These are phyloP conservation scores for Leccinum disarticulatum DNA, from an alignment of 768 basidiomycete species.

Conservation along the genomic window DNA sequence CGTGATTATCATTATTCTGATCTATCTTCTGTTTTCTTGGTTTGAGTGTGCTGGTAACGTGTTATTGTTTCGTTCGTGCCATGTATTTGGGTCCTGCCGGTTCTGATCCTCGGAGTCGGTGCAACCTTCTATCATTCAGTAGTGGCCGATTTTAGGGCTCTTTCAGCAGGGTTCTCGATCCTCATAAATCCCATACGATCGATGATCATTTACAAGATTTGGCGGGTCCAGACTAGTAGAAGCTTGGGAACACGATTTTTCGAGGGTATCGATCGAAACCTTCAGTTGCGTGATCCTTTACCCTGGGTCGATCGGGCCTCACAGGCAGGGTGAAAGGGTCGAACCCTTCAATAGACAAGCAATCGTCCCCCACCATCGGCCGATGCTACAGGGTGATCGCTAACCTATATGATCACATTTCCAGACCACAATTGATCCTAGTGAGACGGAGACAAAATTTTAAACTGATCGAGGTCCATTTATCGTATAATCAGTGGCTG, in stretches of 20 bases:
- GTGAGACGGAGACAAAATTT: neutral
- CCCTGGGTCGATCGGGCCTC: neutral
- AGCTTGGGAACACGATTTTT: neutral
- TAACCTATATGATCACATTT: neutral
- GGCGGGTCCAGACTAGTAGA: too few species aligned
- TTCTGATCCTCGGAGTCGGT: neutral
- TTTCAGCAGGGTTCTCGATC: neutral
- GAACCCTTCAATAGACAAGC: neutral
- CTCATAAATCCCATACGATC: neutral
- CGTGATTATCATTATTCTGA: conserved; percentile 15
- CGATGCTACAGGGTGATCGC: neutral
- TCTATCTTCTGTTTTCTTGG: conserved; percentile 6
- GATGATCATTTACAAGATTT: neutral
- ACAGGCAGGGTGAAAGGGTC: neutral
- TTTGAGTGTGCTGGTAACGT: conserved; percentile 4
- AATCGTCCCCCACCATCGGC: neutral
- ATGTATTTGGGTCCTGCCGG: too few species aligned
- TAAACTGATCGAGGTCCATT: neutral
- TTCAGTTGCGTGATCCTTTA: neutral
- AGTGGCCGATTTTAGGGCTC: neutral
- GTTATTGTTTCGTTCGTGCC: too few species aligned
- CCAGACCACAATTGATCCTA: neutral
- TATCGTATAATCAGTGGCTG: neutral
- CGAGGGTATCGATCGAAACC: neutral
- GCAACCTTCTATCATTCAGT: neutral